Percentiles rank a stretch among this genome's conserved stretches.
These are phyloP conservation scores for Lagerstroemia speciosa DNA, from an alignment of 345 rosid species.

Conservation along the genomic window DNA sequence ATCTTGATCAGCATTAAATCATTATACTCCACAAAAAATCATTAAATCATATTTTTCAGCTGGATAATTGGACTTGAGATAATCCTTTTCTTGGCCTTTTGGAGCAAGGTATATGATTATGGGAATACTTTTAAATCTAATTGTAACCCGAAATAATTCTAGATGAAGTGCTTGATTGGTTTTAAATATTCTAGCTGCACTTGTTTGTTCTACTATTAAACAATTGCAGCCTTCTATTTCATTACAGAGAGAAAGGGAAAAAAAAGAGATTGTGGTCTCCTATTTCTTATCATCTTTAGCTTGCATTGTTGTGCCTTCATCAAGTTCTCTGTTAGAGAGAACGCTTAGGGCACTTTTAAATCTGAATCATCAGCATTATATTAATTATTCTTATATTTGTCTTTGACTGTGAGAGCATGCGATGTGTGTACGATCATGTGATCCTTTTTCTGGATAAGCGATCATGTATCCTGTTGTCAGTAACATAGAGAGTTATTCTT, in stretches of 20 bases:
- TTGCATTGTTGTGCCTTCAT: neutral
- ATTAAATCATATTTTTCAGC: no score
- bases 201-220: neutral
- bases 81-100: neutral
- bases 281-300: no score
- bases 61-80: neutral
- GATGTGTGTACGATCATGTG: neutral
- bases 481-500: neutral
- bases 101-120: neutral
- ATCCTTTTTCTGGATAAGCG: no score
- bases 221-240: neutral
- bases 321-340: neutral
- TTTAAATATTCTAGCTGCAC: neutral
- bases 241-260: no score
- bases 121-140: neutral
- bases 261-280: no score
- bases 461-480: neutral
- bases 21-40: no score
- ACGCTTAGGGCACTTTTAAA: neutral
- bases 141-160: neutral
- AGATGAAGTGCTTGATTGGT: neutral
- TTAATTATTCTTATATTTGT: neutral
- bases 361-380: neutral
- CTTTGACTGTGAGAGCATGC: neutral
- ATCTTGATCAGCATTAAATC: neutral